phyloP scores from a whole-genome alignment of 306 rosid genomes.

The Hylodesmum podocarpum region DNA sequence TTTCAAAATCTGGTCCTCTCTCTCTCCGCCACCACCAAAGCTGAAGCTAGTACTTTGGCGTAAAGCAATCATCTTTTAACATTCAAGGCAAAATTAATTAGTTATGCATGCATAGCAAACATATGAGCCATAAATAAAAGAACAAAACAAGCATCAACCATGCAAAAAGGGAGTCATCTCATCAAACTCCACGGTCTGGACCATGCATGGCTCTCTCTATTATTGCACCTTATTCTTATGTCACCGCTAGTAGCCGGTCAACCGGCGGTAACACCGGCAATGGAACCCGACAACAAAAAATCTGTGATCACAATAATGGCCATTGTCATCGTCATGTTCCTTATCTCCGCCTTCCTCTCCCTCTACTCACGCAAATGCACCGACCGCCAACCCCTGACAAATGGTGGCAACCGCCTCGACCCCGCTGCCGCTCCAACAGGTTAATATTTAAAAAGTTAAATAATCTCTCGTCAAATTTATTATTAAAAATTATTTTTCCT shows the following conservation, averaged over 20 bases:
- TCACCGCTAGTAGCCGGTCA: slow-evolving; percentile 37
- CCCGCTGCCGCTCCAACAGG: not conserved
- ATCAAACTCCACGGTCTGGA: not conserved
- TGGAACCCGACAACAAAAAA: slow-evolving; percentile 19
- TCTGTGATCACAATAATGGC: slow-evolving; percentile 51
- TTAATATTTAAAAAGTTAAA: too few relatives aligned
- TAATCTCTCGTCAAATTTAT: too few relatives aligned
- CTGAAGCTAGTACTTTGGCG: not conserved
- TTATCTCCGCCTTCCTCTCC: slow-evolving; percentile 65
- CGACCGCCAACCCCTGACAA: slow-evolving; percentile 16
- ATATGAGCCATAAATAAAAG: not conserved
- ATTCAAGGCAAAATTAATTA: not conserved
- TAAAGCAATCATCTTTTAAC: not conserved
- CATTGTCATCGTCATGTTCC: slow-evolving; percentile 47
- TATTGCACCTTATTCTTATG: not conserved
- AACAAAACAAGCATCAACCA: not conserved
- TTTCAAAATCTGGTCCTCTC: not conserved
- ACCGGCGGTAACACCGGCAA: not conserved
- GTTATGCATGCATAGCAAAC: slow-evolving; percentile 16
- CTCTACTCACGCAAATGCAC: slow-evolving; percentile 72
- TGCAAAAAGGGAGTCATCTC: not conserved
- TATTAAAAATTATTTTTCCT: too few relatives aligned
- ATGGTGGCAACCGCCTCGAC: slow-evolving; percentile 1
- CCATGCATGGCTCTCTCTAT: not conserved
- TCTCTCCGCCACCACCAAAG: not conserved